Conservation (phyloP, 2,329 filamentous ascomycete species). For the Fusarium pininemorale region DNA sequence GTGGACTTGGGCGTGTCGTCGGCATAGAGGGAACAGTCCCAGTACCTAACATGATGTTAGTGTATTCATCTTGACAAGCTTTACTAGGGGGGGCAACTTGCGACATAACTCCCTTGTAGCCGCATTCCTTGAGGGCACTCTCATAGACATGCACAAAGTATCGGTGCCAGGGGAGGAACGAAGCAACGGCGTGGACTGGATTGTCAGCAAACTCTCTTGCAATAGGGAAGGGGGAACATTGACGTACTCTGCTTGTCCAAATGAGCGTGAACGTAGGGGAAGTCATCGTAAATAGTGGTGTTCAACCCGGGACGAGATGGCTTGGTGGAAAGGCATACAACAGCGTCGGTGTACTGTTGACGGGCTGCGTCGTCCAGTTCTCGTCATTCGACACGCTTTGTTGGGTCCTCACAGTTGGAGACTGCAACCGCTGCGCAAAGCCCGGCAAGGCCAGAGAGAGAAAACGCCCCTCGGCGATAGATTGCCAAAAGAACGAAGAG, state of each 20-base stretch:
- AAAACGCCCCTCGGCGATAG: not conserved
- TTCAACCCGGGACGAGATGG: not conserved
- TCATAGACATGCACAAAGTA: not conserved
- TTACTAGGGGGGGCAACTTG: not conserved
- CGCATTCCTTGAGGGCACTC: not conserved
- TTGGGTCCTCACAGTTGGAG: not conserved
- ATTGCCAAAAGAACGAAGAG: fast-evolving
- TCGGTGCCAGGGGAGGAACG: not conserved
- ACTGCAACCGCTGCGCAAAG: not conserved
- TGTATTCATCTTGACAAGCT: too few species aligned
- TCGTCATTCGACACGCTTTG: not conserved
- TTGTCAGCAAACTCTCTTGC: fast-evolving
- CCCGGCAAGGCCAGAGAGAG: not conserved
- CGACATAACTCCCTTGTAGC: not conserved
- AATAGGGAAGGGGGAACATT: not conserved
- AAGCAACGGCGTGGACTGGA: not conserved
- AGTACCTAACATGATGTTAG: fast-evolving
- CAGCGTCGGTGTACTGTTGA: not conserved
- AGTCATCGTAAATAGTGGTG: not conserved
- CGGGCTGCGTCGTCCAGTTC: not conserved
- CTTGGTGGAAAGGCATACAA: not conserved
- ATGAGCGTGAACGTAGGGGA: not conserved
- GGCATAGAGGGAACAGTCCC: not conserved
- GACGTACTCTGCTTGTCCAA: not conserved
- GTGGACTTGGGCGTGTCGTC: not conserved